Conservation (phyloP, 2,329 filamentous ascomycete genomes). For the Cladosporium colombiae region DNA sequence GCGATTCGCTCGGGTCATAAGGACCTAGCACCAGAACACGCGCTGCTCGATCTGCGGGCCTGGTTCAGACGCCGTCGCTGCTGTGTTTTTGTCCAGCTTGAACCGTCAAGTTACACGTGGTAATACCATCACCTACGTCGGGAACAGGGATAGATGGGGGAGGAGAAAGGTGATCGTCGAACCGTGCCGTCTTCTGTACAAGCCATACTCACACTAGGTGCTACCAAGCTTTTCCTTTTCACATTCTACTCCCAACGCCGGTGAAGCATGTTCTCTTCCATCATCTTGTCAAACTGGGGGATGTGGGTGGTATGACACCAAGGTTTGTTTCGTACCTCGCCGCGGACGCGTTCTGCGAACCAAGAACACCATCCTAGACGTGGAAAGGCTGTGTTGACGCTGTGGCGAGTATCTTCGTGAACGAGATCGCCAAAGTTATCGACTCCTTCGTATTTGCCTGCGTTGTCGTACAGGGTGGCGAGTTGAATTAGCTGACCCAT, state of each 20-base stretch:
- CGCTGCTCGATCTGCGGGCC: not conserved
- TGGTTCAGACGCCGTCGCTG: not conserved
- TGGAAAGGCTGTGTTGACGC: not conserved
- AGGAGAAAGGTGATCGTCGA: too few relatives aligned
- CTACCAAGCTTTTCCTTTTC: not conserved
- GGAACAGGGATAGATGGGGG: too few relatives aligned
- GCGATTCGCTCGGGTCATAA: not conserved
- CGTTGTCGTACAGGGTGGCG: slow-evolving; percentile 4
- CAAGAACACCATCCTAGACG: not conserved
- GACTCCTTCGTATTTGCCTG: not conserved
- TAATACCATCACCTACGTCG: too few relatives aligned
- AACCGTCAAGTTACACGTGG: too few relatives aligned
- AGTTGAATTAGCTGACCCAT: slow-evolving; percentile 6
- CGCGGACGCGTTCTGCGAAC: not conserved
- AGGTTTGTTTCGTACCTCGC: not conserved
- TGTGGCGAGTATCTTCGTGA: slow-evolving; percentile 1
- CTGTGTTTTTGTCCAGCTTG: too few relatives aligned
- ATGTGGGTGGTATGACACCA: slow-evolving; percentile 6
- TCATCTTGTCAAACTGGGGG: slow-evolving; percentile 3
- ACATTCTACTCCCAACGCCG: not conserved
- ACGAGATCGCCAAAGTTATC: slow-evolving; percentile 1
- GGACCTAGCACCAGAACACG: not conserved
- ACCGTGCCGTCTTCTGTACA: too few relatives aligned
- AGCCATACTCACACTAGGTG: not conserved
- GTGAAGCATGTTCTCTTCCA: not conserved